Base-by-base conservation (phyloP, 2,329 filamentous ascomycete genomes). In the Huntiella bhutanensis region DNA sequence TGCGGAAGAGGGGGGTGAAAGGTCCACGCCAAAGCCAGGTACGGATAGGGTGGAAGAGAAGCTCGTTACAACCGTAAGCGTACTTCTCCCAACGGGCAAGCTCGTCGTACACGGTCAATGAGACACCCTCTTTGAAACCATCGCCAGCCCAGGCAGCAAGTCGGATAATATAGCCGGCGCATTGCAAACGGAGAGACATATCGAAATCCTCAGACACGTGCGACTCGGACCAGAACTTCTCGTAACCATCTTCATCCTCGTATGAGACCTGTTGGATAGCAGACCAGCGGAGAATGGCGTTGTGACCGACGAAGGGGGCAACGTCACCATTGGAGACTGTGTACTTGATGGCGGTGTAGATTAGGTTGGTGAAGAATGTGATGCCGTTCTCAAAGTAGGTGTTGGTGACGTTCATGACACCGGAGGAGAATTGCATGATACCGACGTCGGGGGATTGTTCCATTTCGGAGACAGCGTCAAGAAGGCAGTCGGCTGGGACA, bases 81-180 rank as follows among this genome's bases (percentile, higher is more conserved):
- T 86, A 86, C 62, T 88, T 88, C 57, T 88, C 82, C 82, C 83
- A 88, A 48, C 82, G 78, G 2, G 81, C 79, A 50, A 88, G 68
- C 60, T 88, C 83, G 60, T 88, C 82, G 57, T 88, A 86, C 7
- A 88, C 81, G 0, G 82, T 88, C 48, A 88, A 66, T 1, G 82
- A 87, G 46, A 88, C 82, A 52, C 83, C 82, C 58, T 88, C 82
- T 58, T 85, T 80, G 67, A 85, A 86, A 42, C 77, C 80, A n/a
- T 80, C 75, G 34, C 77, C 77, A 5, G 77, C 76, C 69, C 81
- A 86, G 15, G 77, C 74, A 6, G 76, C 80, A 17, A 85, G 67
- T 28, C 81, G 77, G 53, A 83, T 78, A 52, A 78, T 75, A 59
- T 84, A 85, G 22, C 80, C 79, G 51, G 65, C 72, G 52, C 74